Evolutionary conservation across 1,284 basidiomycete genomes (phyloP), one percentile per base, ranked within the genome.

Genomic region (Malassezia obtusa): DNA sequence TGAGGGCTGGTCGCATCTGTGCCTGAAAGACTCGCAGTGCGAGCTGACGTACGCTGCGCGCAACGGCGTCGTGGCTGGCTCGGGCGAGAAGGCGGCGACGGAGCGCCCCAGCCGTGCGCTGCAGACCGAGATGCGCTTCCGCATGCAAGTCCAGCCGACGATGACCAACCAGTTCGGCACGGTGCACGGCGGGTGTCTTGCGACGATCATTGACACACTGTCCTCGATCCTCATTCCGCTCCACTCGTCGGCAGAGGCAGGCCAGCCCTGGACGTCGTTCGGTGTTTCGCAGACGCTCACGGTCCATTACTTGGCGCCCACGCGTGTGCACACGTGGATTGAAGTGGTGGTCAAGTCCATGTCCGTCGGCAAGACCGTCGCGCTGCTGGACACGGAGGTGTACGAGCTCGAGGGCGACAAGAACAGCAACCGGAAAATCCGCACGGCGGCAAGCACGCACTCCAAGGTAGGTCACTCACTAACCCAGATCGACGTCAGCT

Each of bases 221-320:
- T 56, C 53, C 22, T 50, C 48, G 19, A 44, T 45, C 25, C 9
- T 47, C 12, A 30, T 45, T 33, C 60, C 50, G 10, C 50, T 64
- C 25, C 66, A 68, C 43, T 60, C 62, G 3, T 52, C 58, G 5
- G 64, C 62, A n/a, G 50, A 50, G 9, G 40, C 41, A 14, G 62
- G 57, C 2, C 43, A 54, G 30, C 66, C 66, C 0, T 71, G 69
- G 69, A 53, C 59, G 28, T 61, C 62, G 57, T 58, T 68, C n/a
- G 69, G 69, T 41, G 66, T 71, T 11, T 64, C 67, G 39, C 64
- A 68, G 37, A 63, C 64, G 43, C 57, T 71, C 40, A 61, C 52
- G n/a, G 59, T 68, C 15, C 45, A 68, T 32, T 71, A 69, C 41
- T 57, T 68, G 22, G 60, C 61, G 19, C 65, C 67, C 8, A 59